These are phyloP conservation scores for Geopyxis carbonaria DNA, from an alignment of 495 filamentous ascomycete genomes.

Conservation along the genomic window DNA sequence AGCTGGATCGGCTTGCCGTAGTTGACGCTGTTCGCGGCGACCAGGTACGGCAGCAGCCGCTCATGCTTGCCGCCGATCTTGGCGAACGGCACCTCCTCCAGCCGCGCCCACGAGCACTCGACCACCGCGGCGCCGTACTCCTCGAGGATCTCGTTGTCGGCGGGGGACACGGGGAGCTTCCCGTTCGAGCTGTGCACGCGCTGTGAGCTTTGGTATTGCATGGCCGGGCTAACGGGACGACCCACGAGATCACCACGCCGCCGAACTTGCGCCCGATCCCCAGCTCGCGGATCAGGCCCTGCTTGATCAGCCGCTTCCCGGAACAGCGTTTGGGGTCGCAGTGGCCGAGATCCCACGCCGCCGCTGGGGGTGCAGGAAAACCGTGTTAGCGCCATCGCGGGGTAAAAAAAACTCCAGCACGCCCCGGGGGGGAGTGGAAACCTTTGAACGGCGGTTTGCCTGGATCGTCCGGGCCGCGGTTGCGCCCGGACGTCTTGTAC, in stretches of 20 bases:
- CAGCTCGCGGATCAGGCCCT: slow-evolving; percentile 85
- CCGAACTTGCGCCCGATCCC: slow-evolving; percentile 76
- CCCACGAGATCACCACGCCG: slow-evolving; percentile 83
- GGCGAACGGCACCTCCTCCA: slow-evolving; percentile 75
- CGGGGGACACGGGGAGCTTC: slow-evolving; percentile 62
- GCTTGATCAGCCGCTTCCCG: slow-evolving; percentile 77
- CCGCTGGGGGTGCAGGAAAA: no score
- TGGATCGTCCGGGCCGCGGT: background rate
- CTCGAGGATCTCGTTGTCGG: slow-evolving; percentile 63
- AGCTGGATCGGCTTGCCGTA: slow-evolving; percentile 88
- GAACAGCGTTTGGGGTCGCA: slow-evolving; percentile 96
- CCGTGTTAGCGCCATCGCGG: no score
- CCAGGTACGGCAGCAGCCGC: slow-evolving; percentile 79
- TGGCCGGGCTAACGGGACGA: slow-evolving; percentile 18
- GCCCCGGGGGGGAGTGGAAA: background rate
- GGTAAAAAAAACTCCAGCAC: background rate
- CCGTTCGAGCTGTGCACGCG: slow-evolving; percentile 63
- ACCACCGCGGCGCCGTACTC: slow-evolving; percentile 88
- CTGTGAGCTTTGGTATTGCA: slow-evolving; percentile 12
- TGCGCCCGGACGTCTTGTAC: slow-evolving; percentile 3
- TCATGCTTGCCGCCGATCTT: slow-evolving; percentile 93
- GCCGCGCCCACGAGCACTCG: slow-evolving; percentile 89
- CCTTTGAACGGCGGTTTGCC: slow-evolving; percentile 22
- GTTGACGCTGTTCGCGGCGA: slow-evolving; percentile 93
- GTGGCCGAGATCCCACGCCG: slow-evolving; percentile 94